Evolutionary conservation across 2,329 filamentous ascomycete genomes (phyloP).

Genomic region (Aspergillus sclerotialis): DNA sequence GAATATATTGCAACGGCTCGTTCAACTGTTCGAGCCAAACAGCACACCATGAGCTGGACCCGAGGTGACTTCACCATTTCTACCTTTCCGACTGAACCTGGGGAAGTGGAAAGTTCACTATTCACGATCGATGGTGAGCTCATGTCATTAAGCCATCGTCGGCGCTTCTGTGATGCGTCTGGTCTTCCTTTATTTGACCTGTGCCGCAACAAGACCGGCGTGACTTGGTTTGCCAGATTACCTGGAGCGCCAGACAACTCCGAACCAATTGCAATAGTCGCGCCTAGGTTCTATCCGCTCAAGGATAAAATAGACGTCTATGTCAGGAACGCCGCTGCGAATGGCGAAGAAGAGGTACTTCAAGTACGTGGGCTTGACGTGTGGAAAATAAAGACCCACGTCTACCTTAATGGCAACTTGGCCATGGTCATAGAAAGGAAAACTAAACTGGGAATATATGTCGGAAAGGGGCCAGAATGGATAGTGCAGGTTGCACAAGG

Average conservation of each 20-base stretch:
- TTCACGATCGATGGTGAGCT: constrained; percentile 10
- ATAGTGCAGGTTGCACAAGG: constrained; percentile 11
- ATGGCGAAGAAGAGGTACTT: constrained; percentile 6
- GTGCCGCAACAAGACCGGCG: constrained; percentile 10
- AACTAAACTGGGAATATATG: constrained; percentile 10
- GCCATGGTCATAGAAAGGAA: constrained; percentile 12
- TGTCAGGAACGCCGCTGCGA: constrained; percentile 8
- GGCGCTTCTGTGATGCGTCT: constrained; percentile 12
- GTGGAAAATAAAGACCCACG: constrained; percentile 11
- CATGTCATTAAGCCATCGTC: constrained; percentile 5
- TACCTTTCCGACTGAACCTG: not conserved
- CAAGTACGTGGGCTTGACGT: constrained; percentile 13
- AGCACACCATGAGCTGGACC: constrained; percentile 4
- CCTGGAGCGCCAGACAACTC: constrained; percentile 5
- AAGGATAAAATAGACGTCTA: constrained; percentile 14
- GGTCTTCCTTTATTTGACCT: constrained; percentile 15
- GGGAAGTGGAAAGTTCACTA: too few relatives aligned
- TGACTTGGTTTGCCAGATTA: constrained; percentile 13
- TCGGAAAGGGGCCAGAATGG: constrained; percentile 11
- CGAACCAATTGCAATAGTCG: constrained; percentile 8
- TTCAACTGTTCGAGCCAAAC: constrained; percentile 4
- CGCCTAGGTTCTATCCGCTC: constrained; percentile 6
- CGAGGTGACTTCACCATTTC: constrained; percentile 4
- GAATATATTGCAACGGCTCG: constrained; percentile 3
- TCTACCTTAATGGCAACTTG: constrained; percentile 9